Evolutionary conservation across 75 land plant species (phyloP).

Genomic region (Cupressus sempervirens): DNA sequence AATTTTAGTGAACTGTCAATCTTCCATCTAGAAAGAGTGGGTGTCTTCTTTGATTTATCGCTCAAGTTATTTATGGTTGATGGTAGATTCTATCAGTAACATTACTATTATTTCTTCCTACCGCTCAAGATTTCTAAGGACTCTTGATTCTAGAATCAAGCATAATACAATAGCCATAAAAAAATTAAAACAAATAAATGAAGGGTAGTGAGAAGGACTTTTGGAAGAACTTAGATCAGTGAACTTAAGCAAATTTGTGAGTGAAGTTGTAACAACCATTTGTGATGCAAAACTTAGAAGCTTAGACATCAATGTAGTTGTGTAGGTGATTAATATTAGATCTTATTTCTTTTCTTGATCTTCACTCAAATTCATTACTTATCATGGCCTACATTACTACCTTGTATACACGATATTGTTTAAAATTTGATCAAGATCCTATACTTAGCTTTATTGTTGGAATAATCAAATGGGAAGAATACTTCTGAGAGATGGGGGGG

Average conservation of each 20-base stretch:
- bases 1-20: background rate
- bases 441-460: background rate
- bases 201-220: conserved; percentile 81
- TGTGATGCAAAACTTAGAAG: conserved; percentile 89
- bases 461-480: no score
- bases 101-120: background rate
- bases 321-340: conserved; percentile 57
- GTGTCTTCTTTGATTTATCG: background rate
- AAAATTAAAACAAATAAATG: conserved; percentile 93
- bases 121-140: conserved; percentile 52
- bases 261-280: conserved; percentile 91
- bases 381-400: background rate
- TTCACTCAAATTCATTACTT: background rate
- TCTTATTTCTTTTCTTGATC: background rate
- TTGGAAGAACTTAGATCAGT: conserved; percentile 80
- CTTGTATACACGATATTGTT: background rate
- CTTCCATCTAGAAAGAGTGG: background rate
- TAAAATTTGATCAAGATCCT: background rate
- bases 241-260: conserved; percentile 97
- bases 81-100: background rate
- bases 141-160: conserved; percentile 92
- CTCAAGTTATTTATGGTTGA: background rate
- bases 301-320: conserved; percentile 95
- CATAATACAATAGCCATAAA: conserved; percentile 92
- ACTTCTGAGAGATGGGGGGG: no score